Conservation (phyloP, 331 rosid genomes). For the Rhamnella rubrinervis region DNA sequence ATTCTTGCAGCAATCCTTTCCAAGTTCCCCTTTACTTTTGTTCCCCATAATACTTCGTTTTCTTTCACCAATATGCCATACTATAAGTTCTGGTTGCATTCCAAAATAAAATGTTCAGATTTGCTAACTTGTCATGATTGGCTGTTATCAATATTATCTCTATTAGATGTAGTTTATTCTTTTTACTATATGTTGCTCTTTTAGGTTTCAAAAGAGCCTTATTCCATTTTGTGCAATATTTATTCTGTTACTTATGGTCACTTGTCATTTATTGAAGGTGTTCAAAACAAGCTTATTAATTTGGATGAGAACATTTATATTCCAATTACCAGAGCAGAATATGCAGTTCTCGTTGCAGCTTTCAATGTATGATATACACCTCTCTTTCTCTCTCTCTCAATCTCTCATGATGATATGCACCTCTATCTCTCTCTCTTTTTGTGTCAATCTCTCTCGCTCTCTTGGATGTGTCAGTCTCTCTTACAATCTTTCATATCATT, state of each 20-base stretch:
- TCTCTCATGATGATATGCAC: background rate
- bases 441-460: background rate
- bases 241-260: constrained; percentile 23
- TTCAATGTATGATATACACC: constrained; percentile 59
- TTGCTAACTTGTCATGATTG: background rate
- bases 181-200: constrained; percentile 8
- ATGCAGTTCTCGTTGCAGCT: constrained; percentile 67
- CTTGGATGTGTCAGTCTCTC: too few species aligned
- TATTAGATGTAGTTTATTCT: background rate
- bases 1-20: background rate
- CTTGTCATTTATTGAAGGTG: constrained; percentile 44
- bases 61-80: background rate
- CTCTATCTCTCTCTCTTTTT: background rate
- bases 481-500: too few species aligned
- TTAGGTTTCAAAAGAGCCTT: background rate
- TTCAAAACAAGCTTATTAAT: constrained; percentile 79
- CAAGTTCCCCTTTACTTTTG: background rate
- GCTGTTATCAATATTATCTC: background rate
- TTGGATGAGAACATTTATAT: constrained; percentile 69
- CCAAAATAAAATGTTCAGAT: background rate
- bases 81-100: background rate
- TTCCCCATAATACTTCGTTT: background rate
- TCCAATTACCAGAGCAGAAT: constrained; percentile 85
- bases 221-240: background rate
- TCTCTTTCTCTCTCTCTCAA: background rate